Conservation (phyloP, 164 flowering plant species). For the Kalanchoe fedtschenkoi region DNA sequence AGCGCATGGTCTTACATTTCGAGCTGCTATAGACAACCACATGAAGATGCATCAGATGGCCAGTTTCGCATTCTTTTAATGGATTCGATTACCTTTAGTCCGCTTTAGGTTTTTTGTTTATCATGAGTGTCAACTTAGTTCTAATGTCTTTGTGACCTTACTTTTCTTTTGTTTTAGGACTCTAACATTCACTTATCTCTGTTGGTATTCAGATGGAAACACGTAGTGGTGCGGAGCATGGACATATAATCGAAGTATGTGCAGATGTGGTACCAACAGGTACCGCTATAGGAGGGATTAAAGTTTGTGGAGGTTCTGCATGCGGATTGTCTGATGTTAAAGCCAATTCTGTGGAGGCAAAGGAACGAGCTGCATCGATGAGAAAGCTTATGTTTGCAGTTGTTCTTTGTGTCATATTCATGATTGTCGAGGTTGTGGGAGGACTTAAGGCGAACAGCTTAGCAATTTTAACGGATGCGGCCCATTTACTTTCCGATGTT, state of each 20-base stretch:
- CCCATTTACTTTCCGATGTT: constrained; percentile 11
- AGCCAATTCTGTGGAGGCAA: constrained; percentile 6
- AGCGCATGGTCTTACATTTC: too few relatives aligned
- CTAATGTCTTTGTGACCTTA: too few relatives aligned
- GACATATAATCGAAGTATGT: constrained; percentile 9
- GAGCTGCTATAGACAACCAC: too few relatives aligned
- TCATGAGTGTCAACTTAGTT: too few relatives aligned
- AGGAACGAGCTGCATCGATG: constrained; percentile 7
- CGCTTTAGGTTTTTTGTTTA: too few relatives aligned
- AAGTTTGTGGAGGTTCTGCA: constrained; percentile 3
- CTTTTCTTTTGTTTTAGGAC: neutral
- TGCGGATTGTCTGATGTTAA: constrained; percentile 9
- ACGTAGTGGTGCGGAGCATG: neutral
- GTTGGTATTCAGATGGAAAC: constrained; percentile 2
- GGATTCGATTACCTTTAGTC: too few relatives aligned
- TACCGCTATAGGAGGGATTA: constrained; percentile 1
- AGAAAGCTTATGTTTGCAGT: constrained; percentile 6
- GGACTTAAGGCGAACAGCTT: constrained; percentile 11
- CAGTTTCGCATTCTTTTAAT: too few relatives aligned
- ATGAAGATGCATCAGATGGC: too few relatives aligned
- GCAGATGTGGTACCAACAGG: neutral
- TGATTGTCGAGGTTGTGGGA: constrained; percentile 10
- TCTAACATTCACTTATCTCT: neutral
- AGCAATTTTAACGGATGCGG: constrained; percentile 10
- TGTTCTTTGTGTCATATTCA: constrained; percentile 9